Evolutionary conservation across 2,329 filamentous ascomycete species (phyloP), one percentile per base, ranked within the genome.

Genomic region (Sclerotinia minor): DNA sequence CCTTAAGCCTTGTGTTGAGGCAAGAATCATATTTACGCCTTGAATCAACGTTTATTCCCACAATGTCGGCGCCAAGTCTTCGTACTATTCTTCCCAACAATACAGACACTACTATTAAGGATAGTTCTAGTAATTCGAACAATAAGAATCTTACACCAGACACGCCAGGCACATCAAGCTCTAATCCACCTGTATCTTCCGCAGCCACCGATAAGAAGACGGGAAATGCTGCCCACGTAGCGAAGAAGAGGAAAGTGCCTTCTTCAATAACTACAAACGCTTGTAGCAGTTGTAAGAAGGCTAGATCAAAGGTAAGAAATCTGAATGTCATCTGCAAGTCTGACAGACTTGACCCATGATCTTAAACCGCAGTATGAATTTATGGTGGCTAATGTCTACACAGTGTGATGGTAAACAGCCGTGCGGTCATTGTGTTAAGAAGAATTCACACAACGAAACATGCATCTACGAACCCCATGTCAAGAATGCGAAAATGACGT

Each of bases 381-480:
- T 11, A 5, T 44, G 19, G 17, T 67, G 63, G 26, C 55, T 63
- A 63, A 67, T 41, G 13, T 53, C 7, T 32, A 44, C 8, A 17
- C 65, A 78, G 77, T 78, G 76, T 69, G 77, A 78, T 72, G 77
- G 77, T 19, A 72, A 75, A 64, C 72, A 73, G 63, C 76, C 76
- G 41, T 78, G 77, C 68, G 71, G 72, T 57, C 74, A 76, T 65
- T 78, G 77, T 71, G 68, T 70, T 21, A 68, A 68, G n/a, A 75
- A 73, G 35, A 57, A 67, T 52, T 72, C 74, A 38, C 68, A 58
- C n/a, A 21, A 24, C 8, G 45, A 52, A 26, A 69, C 74, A 11
- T 78, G 77, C 61, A 52, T 72, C 26, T 78, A 78, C 71, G 75
- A 77, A 59, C 71, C 76, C 29, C 76, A 78, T 70, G 72, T 75